Evolutionary conservation across 306 rosid species (phyloP).

Genomic region (Canavalia ensiformis): DNA sequence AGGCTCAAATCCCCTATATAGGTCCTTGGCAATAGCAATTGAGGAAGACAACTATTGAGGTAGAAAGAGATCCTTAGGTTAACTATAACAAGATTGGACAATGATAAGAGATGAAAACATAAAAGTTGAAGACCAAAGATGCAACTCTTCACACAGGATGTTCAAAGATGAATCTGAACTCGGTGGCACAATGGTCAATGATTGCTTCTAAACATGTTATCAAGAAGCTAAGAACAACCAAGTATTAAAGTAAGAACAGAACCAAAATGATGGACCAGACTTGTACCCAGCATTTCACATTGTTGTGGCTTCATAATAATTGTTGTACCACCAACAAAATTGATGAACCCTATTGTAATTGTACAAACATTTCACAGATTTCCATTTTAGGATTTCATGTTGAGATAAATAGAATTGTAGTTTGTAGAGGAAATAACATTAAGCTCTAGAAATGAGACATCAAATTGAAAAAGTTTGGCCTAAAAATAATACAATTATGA

Average conservation of each 20-base stretch:
- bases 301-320: background rate
- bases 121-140: constrained; percentile 7
- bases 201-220: constrained; percentile 33
- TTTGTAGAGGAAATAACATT: constrained; percentile 29
- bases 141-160: background rate
- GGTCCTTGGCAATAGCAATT: background rate
- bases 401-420: background rate
- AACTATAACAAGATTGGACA: background rate
- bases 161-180: background rate
- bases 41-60: background rate
- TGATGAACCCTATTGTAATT: constrained; percentile 1
- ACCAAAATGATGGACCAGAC: background rate
- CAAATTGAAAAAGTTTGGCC: constrained; percentile 24
- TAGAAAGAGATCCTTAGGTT: background rate
- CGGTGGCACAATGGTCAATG: background rate
- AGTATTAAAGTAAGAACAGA: background rate
- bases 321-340: background rate
- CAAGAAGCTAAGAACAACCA: constrained; percentile 8
- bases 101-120: background rate
- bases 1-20: background rate
- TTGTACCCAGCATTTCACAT: background rate
- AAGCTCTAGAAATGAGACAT: constrained; percentile 24
- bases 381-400: constrained; percentile 28
- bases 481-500: constrained; percentile 5
- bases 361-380: constrained; percentile 23